Evolutionary conservation across 1,284 basidiomycete species (phyloP), one percentile per base, ranked within the genome.

Genomic region (Gymnopus androsaceus): DNA sequence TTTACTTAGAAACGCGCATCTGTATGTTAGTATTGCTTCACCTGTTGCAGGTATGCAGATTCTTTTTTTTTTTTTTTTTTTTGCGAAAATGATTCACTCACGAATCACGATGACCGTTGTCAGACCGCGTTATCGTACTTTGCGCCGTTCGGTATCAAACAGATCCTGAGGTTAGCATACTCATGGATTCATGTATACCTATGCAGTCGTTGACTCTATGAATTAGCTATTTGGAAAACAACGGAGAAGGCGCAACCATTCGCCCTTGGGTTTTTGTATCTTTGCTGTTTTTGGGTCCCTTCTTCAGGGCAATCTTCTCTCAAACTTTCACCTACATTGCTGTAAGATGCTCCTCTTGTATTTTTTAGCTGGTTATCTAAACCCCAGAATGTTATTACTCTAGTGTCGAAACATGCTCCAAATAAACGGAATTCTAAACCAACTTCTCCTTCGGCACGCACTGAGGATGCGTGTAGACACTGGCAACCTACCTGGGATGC

Each of bases 271-370:
- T 88, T n/a, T 91, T 88, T 87, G 78, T 90, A 41, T 70, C 4
- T 72, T 78, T 64, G 75, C 90, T n/a, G 82, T 88, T 30, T 83
- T 38, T 56, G 2, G 86, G 82, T 7, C 85, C 85, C 2, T 63
- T 80, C 14, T 30, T 77, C 40, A 70, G 70, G 17, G 71, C 73
- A 4, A 51, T 75, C 14, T 66, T 65, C 8, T 67, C 71, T 47
- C 73, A 77, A 48, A 68, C 65, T 64, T 77, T 71, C 54, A 68
- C 74, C 23, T 50, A 50, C 27, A 50, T 45, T 12, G 21, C 42
- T 25, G 54, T 51, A 36, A 27, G 54, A 30, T 11, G 2, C 4
- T 15, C 21, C 28, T n/a, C 23, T 6, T 41, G 36, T n/a, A 50
- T 30, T 4, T 15, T 37, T 11, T 37, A 7, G 14, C 19, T 14